These are phyloP conservation scores for Blepharisma undulans DNA, from an alignment of 169 alveolate genomes.

Conservation along the genomic window DNA sequence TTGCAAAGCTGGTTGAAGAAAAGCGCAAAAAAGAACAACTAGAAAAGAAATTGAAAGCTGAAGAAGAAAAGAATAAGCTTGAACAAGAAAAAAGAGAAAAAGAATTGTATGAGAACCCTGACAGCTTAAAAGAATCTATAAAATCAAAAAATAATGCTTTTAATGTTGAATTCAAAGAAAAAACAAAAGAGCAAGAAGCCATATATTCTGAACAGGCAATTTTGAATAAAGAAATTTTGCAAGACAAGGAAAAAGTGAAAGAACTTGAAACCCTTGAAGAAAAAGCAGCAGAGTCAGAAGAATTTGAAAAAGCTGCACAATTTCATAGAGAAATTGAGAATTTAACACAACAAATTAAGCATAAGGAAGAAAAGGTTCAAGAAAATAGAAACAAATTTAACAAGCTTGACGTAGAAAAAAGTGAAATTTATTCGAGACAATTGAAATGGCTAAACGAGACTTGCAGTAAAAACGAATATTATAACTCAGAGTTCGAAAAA, in stretches of 20 bases:
- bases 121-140: not conserved
- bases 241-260: not conserved
- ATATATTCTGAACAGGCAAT: not conserved
- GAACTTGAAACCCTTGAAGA: not conserved
- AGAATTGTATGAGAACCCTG: not conserved
- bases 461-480: not conserved
- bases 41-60: not conserved
- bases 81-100: conserved; percentile 1
- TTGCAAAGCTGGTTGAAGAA: conserved; percentile 6
- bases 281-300: not conserved
- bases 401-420: not conserved
- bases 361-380: not conserved
- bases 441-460: not conserved
- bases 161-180: not conserved
- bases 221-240: not conserved
- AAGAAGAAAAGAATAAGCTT: not conserved
- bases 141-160: not conserved
- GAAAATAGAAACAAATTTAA: not conserved
- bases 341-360: not conserved
- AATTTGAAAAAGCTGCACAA: conserved; percentile 7
- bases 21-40: not conserved
- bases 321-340: not conserved
- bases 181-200: not conserved
- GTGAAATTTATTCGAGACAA: not conserved
- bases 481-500: not conserved